A percentile compares a stretch with the other conserved stretches of the same genome.
phyloP scores from a whole-genome alignment of 306 rosid genomes.

The Purshia tridentata region DNA sequence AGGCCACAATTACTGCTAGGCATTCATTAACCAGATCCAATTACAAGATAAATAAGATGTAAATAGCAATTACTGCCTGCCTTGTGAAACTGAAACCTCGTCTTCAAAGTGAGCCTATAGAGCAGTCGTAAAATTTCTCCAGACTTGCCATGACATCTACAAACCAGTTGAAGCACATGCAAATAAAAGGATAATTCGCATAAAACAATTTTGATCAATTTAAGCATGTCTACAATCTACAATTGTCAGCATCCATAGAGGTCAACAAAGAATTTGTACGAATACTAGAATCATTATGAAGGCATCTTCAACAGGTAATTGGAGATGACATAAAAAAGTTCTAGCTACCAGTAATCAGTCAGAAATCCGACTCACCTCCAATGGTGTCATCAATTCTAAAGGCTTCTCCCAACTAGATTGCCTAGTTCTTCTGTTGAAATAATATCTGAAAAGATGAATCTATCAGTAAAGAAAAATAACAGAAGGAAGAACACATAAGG shows the following conservation, averaged over 20 bases:
- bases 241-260: slow-evolving; percentile 47
- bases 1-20: slow-evolving; percentile 39
- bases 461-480: not conserved
- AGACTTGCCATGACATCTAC: slow-evolving; percentile 90
- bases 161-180: slow-evolving; percentile 90
- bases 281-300: slow-evolving; percentile 30
- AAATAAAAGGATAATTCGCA: slow-evolving; percentile 69
- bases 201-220: slow-evolving; percentile 52
- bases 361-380: slow-evolving; percentile 69
- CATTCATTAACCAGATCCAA: slow-evolving; percentile 41
- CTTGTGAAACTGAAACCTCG: slow-evolving; percentile 79
- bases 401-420: slow-evolving; percentile 99
- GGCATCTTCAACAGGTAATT: slow-evolving; percentile 32
- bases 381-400: slow-evolving; percentile 87
- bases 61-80: slow-evolving; percentile 91
- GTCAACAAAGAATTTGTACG: slow-evolving; percentile 21
- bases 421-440: slow-evolving; percentile 86
- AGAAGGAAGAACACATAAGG: slow-evolving; percentile 20
- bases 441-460: slow-evolving; percentile 50
- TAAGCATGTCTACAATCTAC: slow-evolving; percentile 47
- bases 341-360: slow-evolving; percentile 19
- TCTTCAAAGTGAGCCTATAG: slow-evolving; percentile 86
- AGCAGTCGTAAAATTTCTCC: slow-evolving; percentile 90
- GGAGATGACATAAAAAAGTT: slow-evolving; percentile 23
- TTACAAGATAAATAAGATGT: slow-evolving; percentile 37